Percentiles rank a stretch among this genome's conserved stretches.
Evolutionary conservation across 352 stramenopile species (phyloP).

Genomic region (Blastocystis sp.): DNA sequence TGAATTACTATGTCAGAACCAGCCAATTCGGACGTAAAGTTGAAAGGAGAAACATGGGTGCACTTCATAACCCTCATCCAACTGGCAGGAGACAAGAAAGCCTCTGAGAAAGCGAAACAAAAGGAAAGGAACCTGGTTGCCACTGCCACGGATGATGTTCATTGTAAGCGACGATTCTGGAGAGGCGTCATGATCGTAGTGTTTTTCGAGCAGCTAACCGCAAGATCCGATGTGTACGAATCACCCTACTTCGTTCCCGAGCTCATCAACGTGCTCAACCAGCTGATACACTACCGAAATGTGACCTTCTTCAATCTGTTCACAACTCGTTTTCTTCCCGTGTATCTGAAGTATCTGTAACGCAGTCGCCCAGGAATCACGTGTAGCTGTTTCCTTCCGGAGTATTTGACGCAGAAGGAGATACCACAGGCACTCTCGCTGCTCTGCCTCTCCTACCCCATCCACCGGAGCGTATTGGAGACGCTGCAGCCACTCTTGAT

Average conservation of each 20-base stretch:
- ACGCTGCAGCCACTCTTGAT: neutral
- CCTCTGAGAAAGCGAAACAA: neutral
- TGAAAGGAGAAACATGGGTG: slow-evolving; percentile 26
- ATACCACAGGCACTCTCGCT: neutral
- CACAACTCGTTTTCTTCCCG: neutral
- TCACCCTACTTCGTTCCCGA: slow-evolving; percentile 6
- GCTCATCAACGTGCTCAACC: neutral
- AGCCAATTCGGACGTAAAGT: neutral
- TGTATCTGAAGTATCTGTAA: slow-evolving; percentile 24
- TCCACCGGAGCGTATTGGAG: neutral
- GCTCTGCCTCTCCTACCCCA: slow-evolving; percentile 31
- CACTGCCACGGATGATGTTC: neutral
- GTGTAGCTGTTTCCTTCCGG: neutral
- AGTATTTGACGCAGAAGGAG: slow-evolving; percentile 1
- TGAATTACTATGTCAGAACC: neutral
- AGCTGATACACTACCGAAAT: slow-evolving; percentile 19
- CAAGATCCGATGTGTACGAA: neutral
- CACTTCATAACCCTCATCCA: slow-evolving; percentile 5
- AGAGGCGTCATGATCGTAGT: neutral
- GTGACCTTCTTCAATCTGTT: slow-evolving; percentile 14
- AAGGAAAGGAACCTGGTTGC: neutral
- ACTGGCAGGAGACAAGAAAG: neutral
- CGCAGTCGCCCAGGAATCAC: neutral
- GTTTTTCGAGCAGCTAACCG: neutral
- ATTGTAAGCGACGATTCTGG: neutral